Evolutionary conservation across 306 rosid genomes (phyloP).

Genomic region (Castanea crenata): DNA sequence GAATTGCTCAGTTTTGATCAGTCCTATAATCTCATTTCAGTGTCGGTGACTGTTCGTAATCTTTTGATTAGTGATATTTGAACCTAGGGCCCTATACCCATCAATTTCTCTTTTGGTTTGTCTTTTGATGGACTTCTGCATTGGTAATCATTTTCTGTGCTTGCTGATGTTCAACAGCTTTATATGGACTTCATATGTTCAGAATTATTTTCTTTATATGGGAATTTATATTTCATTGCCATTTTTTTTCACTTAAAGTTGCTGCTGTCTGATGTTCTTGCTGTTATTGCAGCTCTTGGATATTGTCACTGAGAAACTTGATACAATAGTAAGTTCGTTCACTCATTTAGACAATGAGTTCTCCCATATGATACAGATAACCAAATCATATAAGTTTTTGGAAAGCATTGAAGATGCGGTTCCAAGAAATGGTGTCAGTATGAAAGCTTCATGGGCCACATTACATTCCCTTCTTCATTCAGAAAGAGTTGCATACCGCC

Average conservation of each 20-base stretch:
- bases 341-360: constrained; percentile 93
- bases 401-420: constrained; percentile 61
- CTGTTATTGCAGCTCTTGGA: constrained; percentile 75
- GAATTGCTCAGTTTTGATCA: background rate
- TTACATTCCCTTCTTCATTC: constrained; percentile 98
- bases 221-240: background rate
- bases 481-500: constrained; percentile 76
- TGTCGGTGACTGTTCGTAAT: background rate
- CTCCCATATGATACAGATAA: constrained; percentile 72
- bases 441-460: constrained; percentile 79
- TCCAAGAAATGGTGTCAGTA: constrained; percentile 62
- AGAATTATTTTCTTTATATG: background rate
- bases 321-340: constrained; percentile 64
- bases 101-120: background rate
- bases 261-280: constrained; percentile 16
- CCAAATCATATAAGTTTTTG: constrained; percentile 71
- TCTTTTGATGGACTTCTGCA: background rate
- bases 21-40: background rate
- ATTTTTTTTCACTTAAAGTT: background rate
- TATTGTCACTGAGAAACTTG: constrained; percentile 77
- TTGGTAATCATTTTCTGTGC: background rate
- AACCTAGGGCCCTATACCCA: background rate
- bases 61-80: background rate
- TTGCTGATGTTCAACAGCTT: background rate
- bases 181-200: background rate